Evolutionary conservation across 2,329 filamentous ascomycete genomes (phyloP), one percentile per base, ranked within the genome.

Genomic region (Elsinoe necatrix): DNA sequence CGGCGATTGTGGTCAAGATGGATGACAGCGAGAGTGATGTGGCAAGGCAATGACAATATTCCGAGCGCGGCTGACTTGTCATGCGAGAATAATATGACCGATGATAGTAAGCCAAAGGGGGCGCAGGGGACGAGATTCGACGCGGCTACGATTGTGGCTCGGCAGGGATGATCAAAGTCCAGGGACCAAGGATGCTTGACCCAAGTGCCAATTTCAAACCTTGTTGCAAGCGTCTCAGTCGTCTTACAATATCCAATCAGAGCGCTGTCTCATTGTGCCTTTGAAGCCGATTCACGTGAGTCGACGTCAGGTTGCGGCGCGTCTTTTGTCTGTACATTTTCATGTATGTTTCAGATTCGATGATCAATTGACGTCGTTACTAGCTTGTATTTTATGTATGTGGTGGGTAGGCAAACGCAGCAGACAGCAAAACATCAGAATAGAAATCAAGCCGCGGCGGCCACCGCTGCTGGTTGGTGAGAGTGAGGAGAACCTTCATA

Each of bases 401-500:
- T 25, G 9, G 14, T 39, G 9, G 25, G 34, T 8, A 39, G 16
- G 4, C 5, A 16, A 3, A 27, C 21, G 23, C 3, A 18, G n/a
- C 3, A 25, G 11, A 52, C 9, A 52, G 31, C 20, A 37, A 25
- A 37, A 16, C 11, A 23, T 21, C 25, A 39, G 29, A 25, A 42
- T 9, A 9, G 9, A 9, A 29, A 4, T 56, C 41, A 56, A 12
- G 54, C 54, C n/a, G 54, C 54, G 4, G 42, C 54, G 9, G 54
- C 54, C 7, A 37, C 42, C 2, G 21, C 18, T 8, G 23, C 21
- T n/a, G 54, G 41, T 18, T 41, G 42, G 16, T 25, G 37, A 14
- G 25, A 18, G 23, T 31, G 45, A 31, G 31, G 41, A 21, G 59
- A 51, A 41, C 55, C 57, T 42, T 61, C 50, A 56, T 59, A 62